A percentile compares a stretch with the other conserved stretches of the same genome.
Conservation (phyloP, 257 asterid genomes). For the Fraxinus excelsior region DNA sequence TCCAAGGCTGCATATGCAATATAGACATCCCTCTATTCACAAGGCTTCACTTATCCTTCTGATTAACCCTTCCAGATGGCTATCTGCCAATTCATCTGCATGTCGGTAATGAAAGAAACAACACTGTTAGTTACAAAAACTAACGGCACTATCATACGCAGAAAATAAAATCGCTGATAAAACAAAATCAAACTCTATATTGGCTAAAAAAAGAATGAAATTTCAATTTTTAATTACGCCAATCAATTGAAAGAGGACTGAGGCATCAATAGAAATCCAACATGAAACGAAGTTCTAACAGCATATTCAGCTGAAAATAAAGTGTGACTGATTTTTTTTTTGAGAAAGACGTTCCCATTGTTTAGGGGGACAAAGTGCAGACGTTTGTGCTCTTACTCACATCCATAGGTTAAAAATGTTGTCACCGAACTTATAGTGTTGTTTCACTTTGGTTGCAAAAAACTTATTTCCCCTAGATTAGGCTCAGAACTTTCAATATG, state of each 20-base stretch:
- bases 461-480: too few species aligned
- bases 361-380: background rate
- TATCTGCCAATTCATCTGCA: background rate
- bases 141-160: background rate
- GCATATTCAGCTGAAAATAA: background rate
- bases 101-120: background rate
- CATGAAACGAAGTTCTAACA: background rate
- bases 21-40: slow-evolving; percentile 5
- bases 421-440: background rate
- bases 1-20: slow-evolving; percentile 27
- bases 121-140: background rate
- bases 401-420: background rate
- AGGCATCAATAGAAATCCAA: background rate
- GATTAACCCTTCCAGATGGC: background rate
- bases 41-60: background rate
- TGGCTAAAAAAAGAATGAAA: background rate
- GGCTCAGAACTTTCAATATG: background rate
- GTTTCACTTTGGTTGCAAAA: background rate
- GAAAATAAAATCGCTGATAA: background rate
- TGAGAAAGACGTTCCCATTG: too few species aligned
- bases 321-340: background rate
- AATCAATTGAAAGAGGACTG: background rate
- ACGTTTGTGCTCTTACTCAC: background rate
- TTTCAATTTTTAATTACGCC: too few species aligned
- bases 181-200: background rate